Conservation (phyloP, 2,329 filamentous ascomycete genomes). For the Plectosphaerella plurivora region DNA sequence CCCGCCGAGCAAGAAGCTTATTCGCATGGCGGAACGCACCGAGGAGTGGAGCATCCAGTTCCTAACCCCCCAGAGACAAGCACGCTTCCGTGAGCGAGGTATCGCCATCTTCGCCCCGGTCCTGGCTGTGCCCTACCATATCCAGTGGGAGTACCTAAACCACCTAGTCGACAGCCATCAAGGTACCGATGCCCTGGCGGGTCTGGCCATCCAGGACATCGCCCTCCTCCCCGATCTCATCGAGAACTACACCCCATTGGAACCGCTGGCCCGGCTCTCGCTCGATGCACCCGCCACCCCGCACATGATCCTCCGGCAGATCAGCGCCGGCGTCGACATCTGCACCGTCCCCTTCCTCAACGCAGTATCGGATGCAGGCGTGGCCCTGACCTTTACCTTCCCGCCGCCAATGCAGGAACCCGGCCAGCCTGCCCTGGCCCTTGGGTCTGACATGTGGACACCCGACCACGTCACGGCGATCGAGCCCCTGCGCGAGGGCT, state of each 20-base stretch:
- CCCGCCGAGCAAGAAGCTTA: constrained; percentile 66
- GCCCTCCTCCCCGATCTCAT: constrained; percentile 65
- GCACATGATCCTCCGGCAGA: constrained; percentile 70
- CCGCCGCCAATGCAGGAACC: constrained; percentile 32
- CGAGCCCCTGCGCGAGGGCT: constrained; percentile 57
- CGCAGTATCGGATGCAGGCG: constrained; percentile 72
- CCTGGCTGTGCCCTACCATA: constrained; percentile 67
- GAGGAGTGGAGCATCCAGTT: constrained; percentile 75
- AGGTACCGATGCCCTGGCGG: constrained; percentile 52
- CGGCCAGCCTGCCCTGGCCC: constrained; percentile 27
- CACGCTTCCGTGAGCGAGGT: constrained; percentile 19
- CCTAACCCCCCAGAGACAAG: constrained; percentile 35
- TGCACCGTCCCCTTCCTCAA: constrained; percentile 74
- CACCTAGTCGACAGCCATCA: constrained; percentile 56
- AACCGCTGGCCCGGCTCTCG: constrained; percentile 66
- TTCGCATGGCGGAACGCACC: constrained; percentile 82
- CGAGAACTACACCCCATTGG: constrained; percentile 46
- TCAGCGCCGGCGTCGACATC: constrained; percentile 74
- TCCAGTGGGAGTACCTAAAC: constrained; percentile 77
- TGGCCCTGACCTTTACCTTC: constrained; percentile 78
- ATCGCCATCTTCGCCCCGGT: constrained; percentile 60
- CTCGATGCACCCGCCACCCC: constrained; percentile 67
- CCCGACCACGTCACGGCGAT: constrained; percentile 56
- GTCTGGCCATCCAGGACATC: constrained; percentile 75
- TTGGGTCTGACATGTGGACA: constrained; percentile 79